Percentiles rank a stretch among this genome's conserved stretches.
Evolutionary conservation across 345 rosid genomes (phyloP).

Genomic region (Rhodamnia argentea): DNA sequence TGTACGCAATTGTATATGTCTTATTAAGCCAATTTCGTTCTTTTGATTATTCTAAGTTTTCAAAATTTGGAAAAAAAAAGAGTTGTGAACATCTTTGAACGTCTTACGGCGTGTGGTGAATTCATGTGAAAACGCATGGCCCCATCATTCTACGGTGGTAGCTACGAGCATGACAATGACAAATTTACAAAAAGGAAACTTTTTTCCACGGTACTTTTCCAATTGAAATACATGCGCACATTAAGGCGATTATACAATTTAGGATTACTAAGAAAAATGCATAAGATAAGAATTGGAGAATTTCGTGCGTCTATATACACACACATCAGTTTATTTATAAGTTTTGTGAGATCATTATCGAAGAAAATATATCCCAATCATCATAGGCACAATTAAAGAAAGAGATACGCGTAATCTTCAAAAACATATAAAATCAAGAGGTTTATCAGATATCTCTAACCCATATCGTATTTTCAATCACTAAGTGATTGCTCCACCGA

Average conservation of each 20-base stretch:
- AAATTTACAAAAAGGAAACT: background rate
- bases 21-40: background rate
- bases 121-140: background rate
- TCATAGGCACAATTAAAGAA: no score
- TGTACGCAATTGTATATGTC: background rate
- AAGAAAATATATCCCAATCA: no score
- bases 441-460: no score
- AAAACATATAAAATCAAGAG: no score
- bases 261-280: no score
- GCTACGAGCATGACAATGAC: background rate
- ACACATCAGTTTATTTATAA: no score
- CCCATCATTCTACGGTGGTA: background rate
- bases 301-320: no score
- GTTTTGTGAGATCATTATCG: no score
- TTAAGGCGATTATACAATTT: background rate
- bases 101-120: background rate
- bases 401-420: no score
- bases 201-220: background rate
- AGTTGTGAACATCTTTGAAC: background rate
- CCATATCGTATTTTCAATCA: no score
- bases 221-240: background rate
- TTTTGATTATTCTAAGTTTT: background rate
- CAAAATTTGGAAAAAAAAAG: fast-evolving
- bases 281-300: no score
- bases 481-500: background rate